phyloP scores from a whole-genome alignment of 2,329 filamentous ascomycete genomes.

The Aspergillus amoenus region DNA sequence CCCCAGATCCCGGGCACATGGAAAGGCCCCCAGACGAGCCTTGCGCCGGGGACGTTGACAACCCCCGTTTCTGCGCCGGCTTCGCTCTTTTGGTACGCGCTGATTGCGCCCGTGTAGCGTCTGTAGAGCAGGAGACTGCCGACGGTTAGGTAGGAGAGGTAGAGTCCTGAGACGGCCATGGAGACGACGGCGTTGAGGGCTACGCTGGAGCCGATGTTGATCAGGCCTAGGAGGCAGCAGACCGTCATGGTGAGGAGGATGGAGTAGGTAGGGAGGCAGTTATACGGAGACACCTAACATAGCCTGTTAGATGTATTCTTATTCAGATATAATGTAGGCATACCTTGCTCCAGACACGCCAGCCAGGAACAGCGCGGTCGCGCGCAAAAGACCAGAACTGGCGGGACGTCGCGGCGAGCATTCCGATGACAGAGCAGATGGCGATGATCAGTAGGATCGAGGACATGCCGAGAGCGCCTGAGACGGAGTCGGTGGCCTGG shows the following conservation, averaged over 20 bases:
- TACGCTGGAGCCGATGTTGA: background rate
- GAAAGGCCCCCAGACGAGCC: background rate
- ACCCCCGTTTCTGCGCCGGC: background rate
- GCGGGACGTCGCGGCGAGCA: conserved; percentile 33
- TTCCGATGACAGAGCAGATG: conserved; percentile 39
- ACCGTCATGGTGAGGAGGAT: background rate
- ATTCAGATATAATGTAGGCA: too few relatives aligned
- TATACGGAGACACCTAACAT: background rate
- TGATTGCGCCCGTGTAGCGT: background rate
- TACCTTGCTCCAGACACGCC: background rate
- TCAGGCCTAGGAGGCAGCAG: background rate
- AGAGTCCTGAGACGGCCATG: background rate
- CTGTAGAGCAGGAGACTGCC: background rate
- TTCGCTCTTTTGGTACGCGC: background rate
- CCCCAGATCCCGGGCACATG: background rate
- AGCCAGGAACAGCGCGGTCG: conserved; percentile 23
- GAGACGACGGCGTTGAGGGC: background rate
- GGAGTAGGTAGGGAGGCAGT: background rate
- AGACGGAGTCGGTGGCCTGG: conserved; percentile 42
- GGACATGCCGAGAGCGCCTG: conserved; percentile 47
- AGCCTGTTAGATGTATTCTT: too few relatives aligned
- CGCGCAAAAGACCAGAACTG: conserved; percentile 47
- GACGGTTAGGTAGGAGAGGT: background rate
- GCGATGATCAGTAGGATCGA: conserved; percentile 16
- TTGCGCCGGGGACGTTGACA: background rate